Evolutionary conservation across 768 basidiomycete genomes (phyloP), one percentile per base, ranked within the genome.

Genomic region (Agaricus sinodeliciosus): DNA sequence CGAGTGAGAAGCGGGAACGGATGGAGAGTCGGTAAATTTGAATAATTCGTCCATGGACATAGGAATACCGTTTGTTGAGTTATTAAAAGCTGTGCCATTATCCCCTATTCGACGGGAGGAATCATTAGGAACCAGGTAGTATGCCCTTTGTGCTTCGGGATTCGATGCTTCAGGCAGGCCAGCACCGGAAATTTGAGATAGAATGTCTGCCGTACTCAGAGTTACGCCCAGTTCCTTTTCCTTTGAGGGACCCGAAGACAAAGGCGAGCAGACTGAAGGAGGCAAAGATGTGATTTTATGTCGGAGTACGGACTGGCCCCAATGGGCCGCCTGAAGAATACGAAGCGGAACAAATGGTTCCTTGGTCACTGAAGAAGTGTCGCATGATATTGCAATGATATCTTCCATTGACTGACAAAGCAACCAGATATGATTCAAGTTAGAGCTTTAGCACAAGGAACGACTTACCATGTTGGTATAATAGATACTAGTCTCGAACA

Each of bases 401-500:
- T 94, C 88, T 22, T 94, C 91, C 62, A 88, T 80, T 11, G 78
- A 69, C 92, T 94, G 61, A n/a, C 43, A 56, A 35, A 39, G n/a
- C 6, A 5, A 25, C 28, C 59, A 13, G 58, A 49, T 25, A 3
- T 47, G 51, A 15, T 52, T 41, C 25, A 25, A 45, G 11, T 5
- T 27, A 15, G 15, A 12, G 4, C 3, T 7, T 3, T 39, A 56
- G 36, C 25, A 53, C 62, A 43, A 58, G 39, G 41, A 44, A 16
- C 27, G 34, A 16, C 75, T 44, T 55, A 90, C 91, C 87, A 95
- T 88, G 62, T 94, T 90, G 4, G 78, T 70, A 64, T 94, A 95
- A 66, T 92, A 86, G 5, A 95, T 90, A 9, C 87, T 87, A 22
- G 79, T 69, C 39, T 75, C 68, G 62, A 97, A 95, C 62, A 94